Conservation (phyloP, 2,329 filamentous ascomycete species). For the Leptoxyphium fumago region DNA sequence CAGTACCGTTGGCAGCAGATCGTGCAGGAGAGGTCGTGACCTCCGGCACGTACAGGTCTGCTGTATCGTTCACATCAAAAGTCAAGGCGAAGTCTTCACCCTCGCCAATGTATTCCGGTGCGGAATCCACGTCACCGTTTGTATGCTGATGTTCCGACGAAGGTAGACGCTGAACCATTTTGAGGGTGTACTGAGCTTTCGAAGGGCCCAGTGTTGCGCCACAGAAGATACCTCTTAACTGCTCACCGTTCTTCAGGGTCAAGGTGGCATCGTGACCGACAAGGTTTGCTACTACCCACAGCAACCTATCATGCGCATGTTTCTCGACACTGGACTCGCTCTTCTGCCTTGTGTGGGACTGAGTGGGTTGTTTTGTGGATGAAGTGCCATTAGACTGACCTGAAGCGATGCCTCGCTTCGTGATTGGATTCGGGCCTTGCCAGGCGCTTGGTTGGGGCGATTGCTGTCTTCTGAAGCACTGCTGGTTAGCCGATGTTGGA, state of each 20-base stretch:
- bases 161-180: conserved; percentile 46
- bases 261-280: conserved; percentile 43
- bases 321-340: conserved; percentile 39
- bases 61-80: conserved; percentile 47
- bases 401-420: conserved; percentile 35
- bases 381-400: conserved; percentile 39
- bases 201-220: conserved; percentile 36
- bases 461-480: conserved; percentile 32
- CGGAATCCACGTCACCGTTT: conserved; percentile 29
- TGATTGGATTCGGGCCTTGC: conserved; percentile 47
- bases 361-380: conserved; percentile 9
- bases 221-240: conserved; percentile 46
- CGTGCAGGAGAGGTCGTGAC: conserved; percentile 38
- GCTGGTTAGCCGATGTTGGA: background rate
- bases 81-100: conserved; percentile 40
- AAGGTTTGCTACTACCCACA: conserved; percentile 44
- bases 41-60: conserved; percentile 39
- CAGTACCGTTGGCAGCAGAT: conserved; percentile 43
- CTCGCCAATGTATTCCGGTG: conserved; percentile 30
- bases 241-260: conserved; percentile 45
- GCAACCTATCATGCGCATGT: conserved; percentile 44
- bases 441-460: conserved; percentile 39
- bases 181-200: conserved; percentile 43
- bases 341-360: conserved; percentile 12
- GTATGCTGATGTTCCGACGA: conserved; percentile 24